Evolutionary conservation across 495 filamentous ascomycete genomes (phyloP), one percentile per base, ranked within the genome.

Genomic region (Podospora didyma): DNA sequence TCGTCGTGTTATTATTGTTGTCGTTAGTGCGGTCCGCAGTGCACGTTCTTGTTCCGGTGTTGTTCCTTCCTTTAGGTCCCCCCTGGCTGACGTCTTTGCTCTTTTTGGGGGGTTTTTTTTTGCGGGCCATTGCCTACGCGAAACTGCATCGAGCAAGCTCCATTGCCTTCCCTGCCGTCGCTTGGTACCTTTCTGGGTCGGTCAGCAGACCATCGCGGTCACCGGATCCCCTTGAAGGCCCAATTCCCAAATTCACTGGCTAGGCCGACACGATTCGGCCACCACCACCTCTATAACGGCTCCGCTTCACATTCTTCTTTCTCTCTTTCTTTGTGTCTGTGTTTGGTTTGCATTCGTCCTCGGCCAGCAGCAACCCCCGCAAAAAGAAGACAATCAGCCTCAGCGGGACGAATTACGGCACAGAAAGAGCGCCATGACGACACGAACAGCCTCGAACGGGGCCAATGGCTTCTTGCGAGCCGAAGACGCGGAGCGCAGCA

Each of bases 401-500:
- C 39, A 16, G 39, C 12, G n/a, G 39, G 39, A 31, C 26, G 26
- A 42, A 17, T 42, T 42, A 17, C 39, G 39, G 39, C 39, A 42
- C 12, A 7, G 39, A 42, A 17, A 42, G 39, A 17, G n/a, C 39
- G 12, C 39, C 0, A 42, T 42, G 39, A 42, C 39, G 39, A 17
- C 12, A 17, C 39, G 39, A 42, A 14, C n/a, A 16, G 39, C 14
- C 21, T 21, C 59, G 9, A 72, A 73, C 63, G 69, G 69, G n/a
- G 54, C 69, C 59, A 63, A 64, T 63, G 64, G 66, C 41, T 54
- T 65, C 28, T 59, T 66, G 39, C 16, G 45, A 31, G 54, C 41
- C 14, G 39, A 35, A 66, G 37, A 45, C 39, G 37, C n/a, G 4
- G 10, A 44, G 10, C 3, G 56, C 24, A 62, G 61, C 41, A 52